These are phyloP conservation scores for Pyrenula aspistea DNA, from an alignment of 495 filamentous ascomycete species.

Conservation along the genomic window DNA sequence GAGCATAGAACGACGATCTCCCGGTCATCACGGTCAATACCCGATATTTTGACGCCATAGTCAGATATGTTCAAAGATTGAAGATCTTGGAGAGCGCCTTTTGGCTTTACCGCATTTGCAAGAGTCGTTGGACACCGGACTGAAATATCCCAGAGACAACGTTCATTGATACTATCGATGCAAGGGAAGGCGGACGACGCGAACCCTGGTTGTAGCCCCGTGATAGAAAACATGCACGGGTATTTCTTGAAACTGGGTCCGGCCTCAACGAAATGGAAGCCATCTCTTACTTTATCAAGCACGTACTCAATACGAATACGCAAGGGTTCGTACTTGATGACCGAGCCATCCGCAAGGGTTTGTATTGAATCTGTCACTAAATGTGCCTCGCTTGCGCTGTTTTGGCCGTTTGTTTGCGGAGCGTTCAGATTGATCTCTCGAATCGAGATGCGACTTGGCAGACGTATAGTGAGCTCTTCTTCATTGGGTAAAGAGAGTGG, in stretches of 20 bases:
- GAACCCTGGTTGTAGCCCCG: constrained; percentile 61
- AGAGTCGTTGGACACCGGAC: constrained; percentile 76
- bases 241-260: constrained; percentile 67
- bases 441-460: constrained; percentile 57
- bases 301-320: constrained; percentile 60
- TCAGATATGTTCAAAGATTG: constrained; percentile 7
- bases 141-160: constrained; percentile 77
- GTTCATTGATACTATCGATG: constrained; percentile 65
- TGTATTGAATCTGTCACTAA: constrained; percentile 21
- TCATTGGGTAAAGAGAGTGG: not conserved
- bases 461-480: constrained; percentile 46
- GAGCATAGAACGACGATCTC: constrained; percentile 87
- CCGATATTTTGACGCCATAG: constrained; percentile 12
- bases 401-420: constrained; percentile 7
- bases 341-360: constrained; percentile 22
- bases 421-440: constrained; percentile 35
- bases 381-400: not conserved
- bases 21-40: constrained; percentile 68
- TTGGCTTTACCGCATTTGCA: constrained; percentile 61
- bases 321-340: constrained; percentile 44
- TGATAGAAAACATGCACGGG: constrained; percentile 83
- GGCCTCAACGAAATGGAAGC: constrained; percentile 80
- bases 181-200: constrained; percentile 85
- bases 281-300: constrained; percentile 64
- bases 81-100: constrained; percentile 12